Base-by-base conservation (phyloP, 805 yeast species). In the Wickerhamomyces bovis region DNA sequence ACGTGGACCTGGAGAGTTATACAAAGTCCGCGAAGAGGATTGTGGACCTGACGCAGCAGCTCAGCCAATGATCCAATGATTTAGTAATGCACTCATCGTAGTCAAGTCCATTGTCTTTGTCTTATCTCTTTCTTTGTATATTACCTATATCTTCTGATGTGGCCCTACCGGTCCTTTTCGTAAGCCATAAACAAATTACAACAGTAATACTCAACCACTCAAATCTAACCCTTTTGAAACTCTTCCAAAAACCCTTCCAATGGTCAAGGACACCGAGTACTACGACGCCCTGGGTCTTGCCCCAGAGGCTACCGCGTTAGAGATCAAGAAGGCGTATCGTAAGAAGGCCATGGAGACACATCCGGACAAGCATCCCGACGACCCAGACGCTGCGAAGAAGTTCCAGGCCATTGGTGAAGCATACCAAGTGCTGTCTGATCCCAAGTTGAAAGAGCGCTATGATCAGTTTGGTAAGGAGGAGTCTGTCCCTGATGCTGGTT, bases 281-380 rank as follows among this genome's bases (percentile, higher is more conserved):
- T 94, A 94, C 65, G 99, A 94, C 53, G 65, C 81, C 15, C 70
- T 94, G 43, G 86, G 79, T 33, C 83, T 92, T 16, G 56, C 67
- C 22, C 74, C 82, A 19, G 77, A 77, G 12, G 97, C 97, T 18
- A 75, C 85, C 0, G 82, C 82, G 5, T 71, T 78, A 11, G 96
- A 94, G 53, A 87, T 94, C 66, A 94, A 94, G 67, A 89, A 89
- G 64, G 96, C 97, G 0, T 94, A 94, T 66, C 76, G 99, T 52
- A 86, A 85, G 63, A 81, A 81, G 64, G 98, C 98, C 8, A 85
- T 92, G 66, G 74, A 72, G 48, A 85, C 87, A 43, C 99, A 92
- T 65, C 99, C 99, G 1, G 99, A 94, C 65, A 94, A 94, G 70
- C 89, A 92, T 61, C 96, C 95, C n/a, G 82, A 85, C 58, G 95